Evolutionary conservation across 2,329 filamentous ascomycete species (phyloP), one percentile per base, ranked within the genome.

Genomic region (Talaromyces sp.): DNA sequence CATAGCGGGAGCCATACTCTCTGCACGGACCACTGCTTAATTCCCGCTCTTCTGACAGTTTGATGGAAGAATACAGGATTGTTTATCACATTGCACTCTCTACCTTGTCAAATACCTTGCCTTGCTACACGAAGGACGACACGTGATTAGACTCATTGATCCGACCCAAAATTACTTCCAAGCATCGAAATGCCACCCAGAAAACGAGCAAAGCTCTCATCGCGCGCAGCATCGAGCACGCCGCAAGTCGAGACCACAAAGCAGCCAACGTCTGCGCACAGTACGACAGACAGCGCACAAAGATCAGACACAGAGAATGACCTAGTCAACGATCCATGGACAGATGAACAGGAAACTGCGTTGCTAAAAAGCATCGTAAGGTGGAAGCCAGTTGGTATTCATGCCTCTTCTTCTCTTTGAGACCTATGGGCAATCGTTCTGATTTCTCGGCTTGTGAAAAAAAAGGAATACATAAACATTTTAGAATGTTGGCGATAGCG

Each of bases 271-370:
- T 65, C 67, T 51, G 69, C 70, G 10, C 64, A 67, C 40, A 63
- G 62, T 21, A 64, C 67, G 37, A 66, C 64, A 66, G 66, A 72
- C 63, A 61, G 63, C 62, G 61, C 64, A 62, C 56, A 59, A 61
- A 69, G 75, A 53, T 63, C 64, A 40, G 70, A 76, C 60, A 66
- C 73, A n/a, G 70, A 71, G 17, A 74, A 76, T 60, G 77, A 85
- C 61, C 68, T 80, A 3, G 73, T 83, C 51, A 83, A 84, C 58
- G 89, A 93, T 63, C 84, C 87, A 25, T 99, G 94, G 94, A 97
- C 91, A 3, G 92, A 96, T 67, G 93, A 97, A 69, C 94, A 99
- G 73, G 88, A 96, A 64, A 91, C 90, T 1, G 92, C 91, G 40
- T 81, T 99, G 0, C 91, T 96, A 77, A 97, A 97, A 71, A 91